Evolutionary conservation across 495 filamentous ascomycete genomes (phyloP), one percentile per base, ranked within the genome.

Genomic region (Aspergillus heteromorphus): DNA sequence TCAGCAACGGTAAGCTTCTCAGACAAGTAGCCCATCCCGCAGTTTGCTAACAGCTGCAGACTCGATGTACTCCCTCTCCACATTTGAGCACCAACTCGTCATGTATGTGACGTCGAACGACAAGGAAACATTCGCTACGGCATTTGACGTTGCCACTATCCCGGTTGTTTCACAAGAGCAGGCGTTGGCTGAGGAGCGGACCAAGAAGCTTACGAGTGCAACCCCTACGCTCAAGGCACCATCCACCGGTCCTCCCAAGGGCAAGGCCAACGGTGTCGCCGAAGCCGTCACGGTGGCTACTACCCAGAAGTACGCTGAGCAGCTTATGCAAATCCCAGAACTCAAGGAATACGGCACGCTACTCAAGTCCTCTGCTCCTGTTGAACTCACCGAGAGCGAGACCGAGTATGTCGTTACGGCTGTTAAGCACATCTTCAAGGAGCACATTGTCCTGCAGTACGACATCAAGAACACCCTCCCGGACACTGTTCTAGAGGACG

Each of bases 381-480:
- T 95, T 40, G 92, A 96, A 70, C 82, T 99, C 27, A 96, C 93
- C 19, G 93, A 99, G 70, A 88, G 89, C 56, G 93, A 97, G 70
- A 97, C 93, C 14, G 93, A 99, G 73, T 99, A 99, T 61, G 91
- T 97, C 43, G 95, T 97, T 36, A 80, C 80, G 16, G 89, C 89
- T 9, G 80, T 97, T 71, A 99, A 97, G 75, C 95, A 99, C 62
- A 87, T 97, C 63, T 97, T 96, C 84, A 92, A 92, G 70, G 89
- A 96, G 65, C 88, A 97, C 63, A 80, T 97, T 58, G 95, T 99
- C 13, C 73, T 99, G 48, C 95, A 99, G 69, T 97, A 95, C 72
- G 89, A 97, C 62, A 84, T 99, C 69, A 97, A 96, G 77, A 99
- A 99, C 74, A 99, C 95, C 3, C 82, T 99, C 14, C 83, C 88